These are phyloP conservation scores for Astragalus glycyphyllos DNA, from an alignment of 306 rosid species.

Conservation along the genomic window DNA sequence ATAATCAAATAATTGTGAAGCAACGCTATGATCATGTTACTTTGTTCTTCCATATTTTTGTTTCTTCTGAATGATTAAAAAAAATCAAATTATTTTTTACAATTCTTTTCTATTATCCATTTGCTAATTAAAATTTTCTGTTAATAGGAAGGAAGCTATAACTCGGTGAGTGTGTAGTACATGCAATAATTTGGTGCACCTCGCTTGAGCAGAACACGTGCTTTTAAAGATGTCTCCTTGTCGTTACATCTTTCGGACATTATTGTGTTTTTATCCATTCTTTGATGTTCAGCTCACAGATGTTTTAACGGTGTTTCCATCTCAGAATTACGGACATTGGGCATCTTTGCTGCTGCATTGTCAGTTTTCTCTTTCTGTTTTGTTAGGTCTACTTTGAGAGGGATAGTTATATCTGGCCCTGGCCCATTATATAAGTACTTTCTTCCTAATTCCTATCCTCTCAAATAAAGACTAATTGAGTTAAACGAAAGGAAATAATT, in stretches of 20 bases:
- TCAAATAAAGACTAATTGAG: slow-evolving; percentile 15
- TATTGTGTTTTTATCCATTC: background rate
- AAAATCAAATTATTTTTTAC: slow-evolving; percentile 14
- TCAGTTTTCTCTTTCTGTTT: slow-evolving; percentile 25
- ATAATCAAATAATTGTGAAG: slow-evolving; percentile 12
- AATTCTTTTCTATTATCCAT: background rate
- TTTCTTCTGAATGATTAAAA: slow-evolving; percentile 29
- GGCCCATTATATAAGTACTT: background rate
- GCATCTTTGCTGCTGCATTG: slow-evolving; percentile 20
- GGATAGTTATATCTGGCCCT: slow-evolving; percentile 3
- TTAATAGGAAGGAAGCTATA: slow-evolving; percentile 13
- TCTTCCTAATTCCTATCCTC: background rate
- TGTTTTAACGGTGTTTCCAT: slow-evolving; percentile 28
- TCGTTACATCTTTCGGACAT: background rate
- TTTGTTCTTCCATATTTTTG: slow-evolving; percentile 13
- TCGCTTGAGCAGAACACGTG: slow-evolving; percentile 12
- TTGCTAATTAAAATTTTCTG: background rate
- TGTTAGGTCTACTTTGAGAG: slow-evolving; percentile 8
- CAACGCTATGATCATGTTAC: slow-evolving; percentile 21
- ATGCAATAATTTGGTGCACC: slow-evolving; percentile 30
- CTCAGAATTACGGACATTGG: slow-evolving; percentile 24
- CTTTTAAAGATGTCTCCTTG: slow-evolving; percentile 26
- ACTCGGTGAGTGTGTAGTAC: slow-evolving; percentile 15
- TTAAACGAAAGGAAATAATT: slow-evolving; percentile 18
- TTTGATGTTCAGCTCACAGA: background rate